Evolutionary conservation across 495 filamentous ascomycete genomes (phyloP).

Genomic region (Cudoniella acicularis): DNA sequence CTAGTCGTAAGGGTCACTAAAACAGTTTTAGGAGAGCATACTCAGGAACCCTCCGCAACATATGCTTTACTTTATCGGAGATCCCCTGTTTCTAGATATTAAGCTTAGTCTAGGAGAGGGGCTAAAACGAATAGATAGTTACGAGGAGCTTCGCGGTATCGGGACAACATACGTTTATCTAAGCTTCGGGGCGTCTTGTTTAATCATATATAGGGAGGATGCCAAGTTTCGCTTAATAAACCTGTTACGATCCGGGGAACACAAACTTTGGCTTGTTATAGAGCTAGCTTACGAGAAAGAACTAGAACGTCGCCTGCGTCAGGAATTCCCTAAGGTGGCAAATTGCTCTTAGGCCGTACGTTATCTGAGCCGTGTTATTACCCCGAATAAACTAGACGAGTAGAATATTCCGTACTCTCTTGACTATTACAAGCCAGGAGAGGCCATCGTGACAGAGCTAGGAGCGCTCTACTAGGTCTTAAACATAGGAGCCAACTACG

Average conservation of each 20-base stretch:
- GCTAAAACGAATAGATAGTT: neutral
- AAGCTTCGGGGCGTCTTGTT: neutral
- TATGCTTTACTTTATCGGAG: neutral
- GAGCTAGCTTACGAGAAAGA: neutral
- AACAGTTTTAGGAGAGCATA: neutral
- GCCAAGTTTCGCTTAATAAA: neutral
- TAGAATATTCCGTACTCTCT: neutral
- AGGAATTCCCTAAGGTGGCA: neutral
- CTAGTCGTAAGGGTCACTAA: neutral
- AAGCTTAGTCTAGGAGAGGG: neutral
- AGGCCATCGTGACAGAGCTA: neutral
- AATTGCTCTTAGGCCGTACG: neutral
- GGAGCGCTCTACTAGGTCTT: neutral
- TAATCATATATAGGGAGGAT: neutral
- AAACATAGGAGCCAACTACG: neutral
- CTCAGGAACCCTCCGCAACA: neutral
- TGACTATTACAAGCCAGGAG: neutral
- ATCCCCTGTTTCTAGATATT: neutral
- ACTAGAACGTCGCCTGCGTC: neutral
- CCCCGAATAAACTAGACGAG: neutral
- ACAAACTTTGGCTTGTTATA: neutral
- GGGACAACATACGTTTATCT: neutral
- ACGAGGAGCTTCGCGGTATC: neutral
- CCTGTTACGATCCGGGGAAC: neutral
- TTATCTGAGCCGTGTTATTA: neutral